phyloP scores from a whole-genome alignment of 352 stramenopile species.

The Phytopythium oedochilum region DNA sequence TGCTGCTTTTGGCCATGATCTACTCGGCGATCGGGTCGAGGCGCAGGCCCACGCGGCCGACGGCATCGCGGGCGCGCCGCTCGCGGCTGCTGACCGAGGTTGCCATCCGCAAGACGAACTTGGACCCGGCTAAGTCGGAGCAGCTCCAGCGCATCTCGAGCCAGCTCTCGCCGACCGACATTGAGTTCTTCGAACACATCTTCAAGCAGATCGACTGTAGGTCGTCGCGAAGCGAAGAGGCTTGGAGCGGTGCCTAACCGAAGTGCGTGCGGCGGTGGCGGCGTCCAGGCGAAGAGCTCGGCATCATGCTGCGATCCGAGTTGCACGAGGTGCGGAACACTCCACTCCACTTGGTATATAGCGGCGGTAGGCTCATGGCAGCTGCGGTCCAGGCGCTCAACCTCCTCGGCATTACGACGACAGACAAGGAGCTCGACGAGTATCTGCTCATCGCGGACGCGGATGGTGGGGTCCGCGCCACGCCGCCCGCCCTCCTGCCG shows the following conservation, averaged over 20 bases:
- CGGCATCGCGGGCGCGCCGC: conserved; percentile 39
- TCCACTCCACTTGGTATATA: too few relatives aligned
- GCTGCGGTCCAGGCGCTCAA: conserved; percentile 40
- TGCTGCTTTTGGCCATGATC: too few relatives aligned
- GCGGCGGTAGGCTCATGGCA: too few relatives aligned
- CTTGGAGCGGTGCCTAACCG: background rate
- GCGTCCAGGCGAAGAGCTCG: conserved; percentile 38
- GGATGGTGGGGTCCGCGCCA: conserved; percentile 16
- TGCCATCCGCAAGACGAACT: conserved; percentile 56
- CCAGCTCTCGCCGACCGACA: conserved; percentile 47
- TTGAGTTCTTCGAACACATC: conserved; percentile 65
- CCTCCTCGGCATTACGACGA: conserved; percentile 47
- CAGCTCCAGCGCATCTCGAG: conserved; percentile 55
- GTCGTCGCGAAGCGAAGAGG: background rate
- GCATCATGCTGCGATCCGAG: conserved; percentile 63
- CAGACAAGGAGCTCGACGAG: conserved; percentile 64
- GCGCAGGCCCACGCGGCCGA: conserved; percentile 45
- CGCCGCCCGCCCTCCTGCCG: background rate
- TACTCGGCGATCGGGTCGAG: conserved; percentile 18
- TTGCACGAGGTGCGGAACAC: conserved; percentile 50
- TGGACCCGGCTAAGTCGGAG: conserved; percentile 56
- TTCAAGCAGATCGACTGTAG: conserved; percentile 65
- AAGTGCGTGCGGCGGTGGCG: too few relatives aligned
- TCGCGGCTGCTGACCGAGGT: conserved; percentile 56
- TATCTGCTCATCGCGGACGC: conserved; percentile 59